Evolutionary conservation across 108 stramenopile species (phyloP), one percentile per base, ranked within the genome.

Genomic region (Mediolabrus comicus): DNA sequence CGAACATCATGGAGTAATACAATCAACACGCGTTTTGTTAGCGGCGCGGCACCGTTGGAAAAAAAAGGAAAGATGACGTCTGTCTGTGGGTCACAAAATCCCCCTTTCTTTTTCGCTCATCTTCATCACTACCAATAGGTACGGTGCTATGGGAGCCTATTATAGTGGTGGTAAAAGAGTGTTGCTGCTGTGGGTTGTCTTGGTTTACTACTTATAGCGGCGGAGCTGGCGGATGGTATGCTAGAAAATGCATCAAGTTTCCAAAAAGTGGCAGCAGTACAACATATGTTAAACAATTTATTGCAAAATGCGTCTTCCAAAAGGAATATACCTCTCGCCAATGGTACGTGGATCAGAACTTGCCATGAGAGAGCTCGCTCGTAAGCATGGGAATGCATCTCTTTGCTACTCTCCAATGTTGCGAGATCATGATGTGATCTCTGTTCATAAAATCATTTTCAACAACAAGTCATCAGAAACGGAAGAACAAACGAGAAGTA

Each of bases 311-410:
- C 46, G 19, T 49, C 46, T 57, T 32, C 75, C 75, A 17, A 52
- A 59, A 59, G 78, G 66, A 26, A 52, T 84, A 3, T 65, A 65
- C 46, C 55, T 87, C 30, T 79, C 84, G 9, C 86, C 86, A 31
- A 87, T 87, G 86, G 86, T 87, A 7, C 72, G 86, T 10, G 86
- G 84, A 35, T 83, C 82, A 12, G 86, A 84, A 39, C 73, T 84
- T 14, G 86, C 84, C 14, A 77, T 81, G 34, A 66, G 86, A 11
- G 55, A 72, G 67, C 54, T 87, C 4, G 81, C 71, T 10, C 81
- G 86, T 10, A 55, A 66, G 19, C 57, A 77, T 30, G 82, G 82
- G 1, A 65, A 71, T 34, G 68, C 59, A 27, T 67, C 66, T 10
- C 53, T 83, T 22, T 82, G 83, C 58, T 86, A 82, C 63, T 80